phyloP scores from a whole-genome alignment of 371 early-diverging fungal genomes.

The Mortierella sp. region DNA sequence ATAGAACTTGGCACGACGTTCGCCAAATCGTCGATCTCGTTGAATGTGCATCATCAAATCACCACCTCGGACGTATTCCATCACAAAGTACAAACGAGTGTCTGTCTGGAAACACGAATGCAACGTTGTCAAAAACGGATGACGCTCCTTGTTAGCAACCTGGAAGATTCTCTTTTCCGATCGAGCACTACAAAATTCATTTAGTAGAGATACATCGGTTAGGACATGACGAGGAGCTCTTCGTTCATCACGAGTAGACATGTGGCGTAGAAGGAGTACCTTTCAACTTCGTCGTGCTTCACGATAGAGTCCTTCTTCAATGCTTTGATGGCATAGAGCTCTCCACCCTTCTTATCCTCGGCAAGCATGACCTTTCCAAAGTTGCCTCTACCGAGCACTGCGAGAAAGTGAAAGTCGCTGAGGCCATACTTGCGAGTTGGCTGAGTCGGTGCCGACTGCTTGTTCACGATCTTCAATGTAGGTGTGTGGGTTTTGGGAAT shows the following conservation, averaged over 20 bases:
- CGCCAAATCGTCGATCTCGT: constrained; percentile 80
- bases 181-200: constrained; percentile 59
- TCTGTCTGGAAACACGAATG: constrained; percentile 94
- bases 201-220: background rate
- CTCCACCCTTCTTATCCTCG: constrained; percentile 70
- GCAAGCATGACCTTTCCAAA: constrained; percentile 96
- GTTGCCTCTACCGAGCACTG: constrained; percentile 93
- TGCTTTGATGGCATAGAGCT: constrained; percentile 93
- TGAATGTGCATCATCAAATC: constrained; percentile 94
- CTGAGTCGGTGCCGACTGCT: constrained; percentile 25
- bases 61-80: constrained; percentile 97
- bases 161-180: constrained; percentile 85
- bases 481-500: constrained; percentile 43
- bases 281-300: constrained; percentile 86
- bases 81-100: constrained; percentile 90
- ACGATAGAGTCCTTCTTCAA: constrained; percentile 93
- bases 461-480: constrained; percentile 48
- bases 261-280: constrained; percentile 35
- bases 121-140: constrained; percentile 94
- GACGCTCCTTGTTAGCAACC: constrained; percentile 76
- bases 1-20: constrained; percentile 83
- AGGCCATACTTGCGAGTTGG: constrained; percentile 54
- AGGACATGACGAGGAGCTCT: background rate
- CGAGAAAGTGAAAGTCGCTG: constrained; percentile 85
- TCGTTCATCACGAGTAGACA: too few species aligned